Evolutionary conservation across 2,329 filamentous ascomycete species (phyloP), one percentile per base, ranked within the genome.

Genomic region (Chaetomiaceae sp.): DNA sequence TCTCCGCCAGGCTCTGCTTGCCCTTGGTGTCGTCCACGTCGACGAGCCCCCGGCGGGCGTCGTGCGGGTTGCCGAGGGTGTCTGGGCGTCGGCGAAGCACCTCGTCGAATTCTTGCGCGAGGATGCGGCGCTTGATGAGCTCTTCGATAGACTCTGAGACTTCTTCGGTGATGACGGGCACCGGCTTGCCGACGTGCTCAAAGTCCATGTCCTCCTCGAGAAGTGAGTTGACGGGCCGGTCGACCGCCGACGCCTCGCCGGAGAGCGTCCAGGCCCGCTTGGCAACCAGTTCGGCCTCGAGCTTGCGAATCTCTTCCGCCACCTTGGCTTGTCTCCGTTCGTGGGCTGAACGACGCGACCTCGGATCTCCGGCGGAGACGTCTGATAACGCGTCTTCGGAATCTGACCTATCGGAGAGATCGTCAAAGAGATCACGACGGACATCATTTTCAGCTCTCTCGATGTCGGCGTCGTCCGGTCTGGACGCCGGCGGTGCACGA

Each of bases 161-260:
- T 65, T 96, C 90, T 34, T 87, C 84, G 0, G 93, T 97, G 63
- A 96, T 89, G 50, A 97, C 86, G 1, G 91, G 88, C 1, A 97
- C 85, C 0, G 93, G 91, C 65, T 97, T 98, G 60, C 93, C 93
- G 18, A 88, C 81, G 58, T 94, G 83, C 68, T 98, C 93, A 62
- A 97, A 98, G 55, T 97, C 91, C 20, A 98, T 77, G 59, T 97
- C 89, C 68, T 97, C 82, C 62, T 97, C 90, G 1, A 98, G 79
- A 2, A 98, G 76, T 1, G 91, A 96, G 70, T 98, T 97, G 44
- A 88, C 64, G 0, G 93, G 93, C 29, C 93, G 79, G 56, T 93
- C 88, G 1, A 75, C 74, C 2, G 88, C 91, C 39, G 81, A 77
- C 4, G 90, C 90, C 73, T 98, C 93, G 60, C 93, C 93, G 9